Evolutionary conservation across 345 rosid genomes (phyloP), one percentile per base, ranked within the genome.

Genomic region (Pistacia atlantica): DNA sequence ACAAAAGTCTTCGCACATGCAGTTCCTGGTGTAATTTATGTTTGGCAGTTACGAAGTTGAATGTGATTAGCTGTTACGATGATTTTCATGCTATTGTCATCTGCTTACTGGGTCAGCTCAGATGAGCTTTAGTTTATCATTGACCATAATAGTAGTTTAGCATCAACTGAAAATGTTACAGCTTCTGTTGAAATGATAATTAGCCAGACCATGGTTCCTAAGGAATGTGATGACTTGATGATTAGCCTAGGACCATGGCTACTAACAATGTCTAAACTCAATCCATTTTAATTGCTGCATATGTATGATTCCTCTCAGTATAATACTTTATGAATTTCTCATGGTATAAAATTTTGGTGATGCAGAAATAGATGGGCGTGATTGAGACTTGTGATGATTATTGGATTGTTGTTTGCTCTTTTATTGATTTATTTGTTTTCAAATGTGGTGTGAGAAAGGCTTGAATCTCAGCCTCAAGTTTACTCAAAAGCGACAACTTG

Each of bases 101-200:
- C 17, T 68, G 45, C 52, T 54, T 54, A 3, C 71, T 42, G 46
- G 6, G 46, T 7, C 46, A 42, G 9, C 8, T 42, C 46, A 42
- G 46, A 42, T 42, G 8, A 7, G 6, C 46, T 42, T 42, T 5
- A 42, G 46, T 42, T 42, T 42, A 42, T 42, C 46, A 42, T 42
- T 7, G 46, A 42, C 46, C 8, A 7, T 38, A n/a, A 14, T 65
- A 14, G 12, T n/a, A 8, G 48, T 65, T 18, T 10, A 63, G 8
- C 49, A 37, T 7, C 45, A 3, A 9, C 22, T 37, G 3, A 45
- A 64, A 17, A n/a, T 37, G 3, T 67, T 57, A 20, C 2, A n/a
- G 28, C n/a, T 52, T 14, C 11, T 69, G 31, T 31, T 52, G 22
- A 69, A 16, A 69, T 69, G 59, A 52, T 69, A 33, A 69, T 54